Evolutionary conservation across 2,329 filamentous ascomycete genomes (phyloP).

Genomic region (Cladosporium colombiae): DNA sequence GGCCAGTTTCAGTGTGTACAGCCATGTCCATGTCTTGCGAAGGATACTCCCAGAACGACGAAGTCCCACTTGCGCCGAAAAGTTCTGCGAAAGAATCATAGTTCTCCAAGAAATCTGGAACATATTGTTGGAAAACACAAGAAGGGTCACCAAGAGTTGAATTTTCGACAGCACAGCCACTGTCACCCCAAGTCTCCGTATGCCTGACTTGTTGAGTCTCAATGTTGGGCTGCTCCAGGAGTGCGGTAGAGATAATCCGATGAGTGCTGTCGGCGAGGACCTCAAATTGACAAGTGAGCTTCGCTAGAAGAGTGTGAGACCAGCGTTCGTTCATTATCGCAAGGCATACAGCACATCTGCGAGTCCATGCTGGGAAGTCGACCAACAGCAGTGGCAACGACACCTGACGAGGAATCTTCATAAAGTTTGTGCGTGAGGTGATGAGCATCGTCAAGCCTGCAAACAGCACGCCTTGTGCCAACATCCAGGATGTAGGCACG

Average conservation of each 20-base stretch:
- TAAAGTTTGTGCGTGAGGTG: neutral
- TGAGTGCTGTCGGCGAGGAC: neutral
- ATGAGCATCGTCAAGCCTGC: neutral
- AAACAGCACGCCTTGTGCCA: neutral
- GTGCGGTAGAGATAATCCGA: neutral
- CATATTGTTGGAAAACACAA: neutral
- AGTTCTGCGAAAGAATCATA: neutral
- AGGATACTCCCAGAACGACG: neutral
- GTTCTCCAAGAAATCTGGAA: neutral
- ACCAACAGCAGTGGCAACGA: neutral
- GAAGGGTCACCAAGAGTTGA: neutral
- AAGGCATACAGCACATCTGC: neutral
- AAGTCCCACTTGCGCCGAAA: neutral
- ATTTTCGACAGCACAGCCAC: neutral
- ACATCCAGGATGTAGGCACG: neutral
- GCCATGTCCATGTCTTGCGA: neutral
- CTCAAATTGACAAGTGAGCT: neutral
- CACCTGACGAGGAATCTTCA: neutral
- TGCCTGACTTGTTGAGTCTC: neutral
- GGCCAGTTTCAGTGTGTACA: neutral
- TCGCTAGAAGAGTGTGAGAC: neutral
- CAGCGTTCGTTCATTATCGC: neutral
- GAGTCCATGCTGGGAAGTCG: neutral
- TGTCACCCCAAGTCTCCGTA: neutral
- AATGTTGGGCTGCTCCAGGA: neutral